Conservation (phyloP, 2,329 filamentous ascomycete genomes). For the Dothideomycetes sp. region DNA sequence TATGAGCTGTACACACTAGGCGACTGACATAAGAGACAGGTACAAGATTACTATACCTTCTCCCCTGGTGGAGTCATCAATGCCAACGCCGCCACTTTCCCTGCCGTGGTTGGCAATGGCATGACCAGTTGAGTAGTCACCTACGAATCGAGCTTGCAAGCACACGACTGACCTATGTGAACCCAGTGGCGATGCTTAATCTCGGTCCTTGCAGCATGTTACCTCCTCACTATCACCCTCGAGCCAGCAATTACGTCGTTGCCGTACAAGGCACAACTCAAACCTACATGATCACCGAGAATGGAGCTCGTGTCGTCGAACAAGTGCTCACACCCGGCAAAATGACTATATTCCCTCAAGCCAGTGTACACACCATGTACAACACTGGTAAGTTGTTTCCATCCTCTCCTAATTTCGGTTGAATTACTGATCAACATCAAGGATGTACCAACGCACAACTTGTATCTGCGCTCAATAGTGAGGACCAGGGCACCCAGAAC, state of each 20-base stretch:
- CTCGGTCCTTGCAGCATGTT: slow-evolving; percentile 46
- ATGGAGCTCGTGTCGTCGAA: slow-evolving; percentile 37
- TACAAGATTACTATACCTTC: slow-evolving; percentile 30
- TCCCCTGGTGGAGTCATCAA: slow-evolving; percentile 42
- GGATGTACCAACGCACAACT: slow-evolving; percentile 42
- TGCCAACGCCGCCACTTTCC: slow-evolving; percentile 44
- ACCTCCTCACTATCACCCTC: slow-evolving; percentile 42
- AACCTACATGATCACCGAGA: slow-evolving; percentile 45
- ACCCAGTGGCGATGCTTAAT: slow-evolving; percentile 28
- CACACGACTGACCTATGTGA: no score
- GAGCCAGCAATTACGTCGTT: slow-evolving; percentile 43
- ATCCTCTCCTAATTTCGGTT: neutral
- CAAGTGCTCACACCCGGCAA: slow-evolving; percentile 35
- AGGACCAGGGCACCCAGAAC: slow-evolving; percentile 44
- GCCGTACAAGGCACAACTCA: slow-evolving; percentile 40
- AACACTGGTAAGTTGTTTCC: slow-evolving; percentile 35
- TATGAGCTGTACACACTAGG: neutral
- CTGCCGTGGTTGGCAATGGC: slow-evolving; percentile 38
- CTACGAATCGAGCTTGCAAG: no score
- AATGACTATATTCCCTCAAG: slow-evolving; percentile 44
- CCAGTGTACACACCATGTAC: slow-evolving; percentile 42
- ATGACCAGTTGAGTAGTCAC: slow-evolving; percentile 41
- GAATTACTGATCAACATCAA: slow-evolving; percentile 16
- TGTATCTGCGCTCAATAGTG: slow-evolving; percentile 40
- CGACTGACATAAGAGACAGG: neutral